Conservation (phyloP, 2,329 filamentous ascomycete species). For the Fusarium sp. region DNA sequence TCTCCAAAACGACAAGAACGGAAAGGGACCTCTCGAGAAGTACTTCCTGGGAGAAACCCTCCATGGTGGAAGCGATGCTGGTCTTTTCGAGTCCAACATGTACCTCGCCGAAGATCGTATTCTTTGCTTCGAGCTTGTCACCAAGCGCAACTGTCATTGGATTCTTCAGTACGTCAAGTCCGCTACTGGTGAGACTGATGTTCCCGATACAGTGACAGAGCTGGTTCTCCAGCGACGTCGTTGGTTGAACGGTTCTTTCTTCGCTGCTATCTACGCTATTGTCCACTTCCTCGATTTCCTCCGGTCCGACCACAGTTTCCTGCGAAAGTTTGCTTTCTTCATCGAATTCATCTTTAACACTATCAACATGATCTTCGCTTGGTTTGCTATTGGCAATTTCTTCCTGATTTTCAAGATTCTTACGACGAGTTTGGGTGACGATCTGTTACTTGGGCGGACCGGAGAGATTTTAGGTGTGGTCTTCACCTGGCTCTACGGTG, state of each 20-base stretch:
- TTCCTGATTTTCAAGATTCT: constrained; percentile 98
- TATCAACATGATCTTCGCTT: constrained; percentile 96
- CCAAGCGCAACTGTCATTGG: constrained; percentile 97
- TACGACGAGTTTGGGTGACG: constrained; percentile 82
- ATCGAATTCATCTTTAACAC: constrained; percentile 96
- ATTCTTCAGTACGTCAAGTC: constrained; percentile 98
- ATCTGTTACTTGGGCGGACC: constrained; percentile 76
- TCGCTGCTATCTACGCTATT: constrained; percentile 94
- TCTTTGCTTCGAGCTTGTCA: constrained; percentile 96
- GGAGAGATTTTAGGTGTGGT: constrained; percentile 87
- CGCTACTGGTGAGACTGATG: constrained; percentile 95
- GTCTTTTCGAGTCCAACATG: constrained; percentile 99
- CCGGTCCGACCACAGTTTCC: constrained; percentile 87
- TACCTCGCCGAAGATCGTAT: constrained; percentile 99
- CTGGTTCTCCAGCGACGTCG: constrained; percentile 94
- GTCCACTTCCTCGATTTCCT: constrained; percentile 97
- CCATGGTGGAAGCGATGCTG: constrained; percentile 89
- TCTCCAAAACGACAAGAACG: constrained; percentile 95
- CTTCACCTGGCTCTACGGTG: constrained; percentile 96
- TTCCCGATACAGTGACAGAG: constrained; percentile 92
- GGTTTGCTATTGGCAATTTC: constrained; percentile 99
- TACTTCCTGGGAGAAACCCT: constrained; percentile 98
- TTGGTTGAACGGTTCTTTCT: constrained; percentile 99
- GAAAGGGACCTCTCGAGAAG: constrained; percentile 91
- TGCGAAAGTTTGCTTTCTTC: constrained; percentile 90